Evolutionary conservation across 2,329 filamentous ascomycete species (phyloP), one percentile per base, ranked within the genome.

Genomic region (Ophiocordyceps camponoti-floridani): DNA sequence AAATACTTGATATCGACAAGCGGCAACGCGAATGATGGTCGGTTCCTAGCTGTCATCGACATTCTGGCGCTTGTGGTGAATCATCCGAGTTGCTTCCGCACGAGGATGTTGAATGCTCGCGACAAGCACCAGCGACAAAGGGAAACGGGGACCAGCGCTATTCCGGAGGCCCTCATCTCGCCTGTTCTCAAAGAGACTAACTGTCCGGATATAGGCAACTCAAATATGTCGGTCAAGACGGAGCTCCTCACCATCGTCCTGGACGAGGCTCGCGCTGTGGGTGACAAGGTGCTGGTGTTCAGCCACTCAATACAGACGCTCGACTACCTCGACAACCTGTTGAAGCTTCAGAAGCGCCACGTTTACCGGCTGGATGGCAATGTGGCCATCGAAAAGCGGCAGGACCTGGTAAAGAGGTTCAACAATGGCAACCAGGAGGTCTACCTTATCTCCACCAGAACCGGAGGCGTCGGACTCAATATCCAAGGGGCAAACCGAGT

Each of bases 401-500:
- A 86, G 56, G 57, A 60, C 1, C 61, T 73, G 38, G 73, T 81
- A 9, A 83, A 84, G 49, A 56, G 62, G 0, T 94, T 94, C 67
- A 88, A 91, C 51, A 55, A 56, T 0, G 65, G 64, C 0, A 49
- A 61, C 2, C 58, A 62, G 1, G 69, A 77, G 23, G 68, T 93
- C 1, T 84, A 84, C 55, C 65, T 95, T 2, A 86, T 94, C 46
- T 94, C 86, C 0, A 94, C 86, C 1, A 77, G 62, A 47, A 85
- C 88, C 9, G 88, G 87, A 19, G 85, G 86, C 0, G 65, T 87
- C 1, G 88, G 88, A 0, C 67, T 94, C 43, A 95, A 95, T 48
- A 81, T 95, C 12, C 75, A 76, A 38, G 79, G 82, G 1, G 88
- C 88, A 1, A 94, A 87, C 56, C 76, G 88, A 18, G 84, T 94